phyloP scores from a whole-genome alignment of 164 flowering plant genomes.

The Euptelea pleiosperma region DNA sequence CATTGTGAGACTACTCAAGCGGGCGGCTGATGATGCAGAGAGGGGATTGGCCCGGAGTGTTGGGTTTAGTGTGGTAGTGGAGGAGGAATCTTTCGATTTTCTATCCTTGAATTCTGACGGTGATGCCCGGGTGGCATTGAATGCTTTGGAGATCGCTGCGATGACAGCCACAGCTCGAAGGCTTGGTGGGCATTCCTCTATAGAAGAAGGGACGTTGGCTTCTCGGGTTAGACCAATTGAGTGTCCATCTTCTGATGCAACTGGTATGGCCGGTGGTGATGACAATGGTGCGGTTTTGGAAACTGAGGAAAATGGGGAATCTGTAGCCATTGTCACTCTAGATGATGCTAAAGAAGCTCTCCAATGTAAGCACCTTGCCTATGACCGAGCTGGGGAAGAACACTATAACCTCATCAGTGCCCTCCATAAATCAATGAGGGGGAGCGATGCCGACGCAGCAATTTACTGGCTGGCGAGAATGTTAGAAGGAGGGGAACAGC shows the following conservation, averaged over 20 bases:
- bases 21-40: constrained; percentile 44
- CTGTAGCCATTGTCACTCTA: constrained; percentile 25
- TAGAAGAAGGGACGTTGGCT: neutral
- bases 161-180: constrained; percentile 50
- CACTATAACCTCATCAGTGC: constrained; percentile 87
- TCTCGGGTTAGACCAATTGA: neutral
- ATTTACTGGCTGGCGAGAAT: constrained; percentile 89
- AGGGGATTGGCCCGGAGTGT: constrained; percentile 49
- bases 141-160: constrained; percentile 70
- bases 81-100: constrained; percentile 45
- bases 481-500: constrained; percentile 90
- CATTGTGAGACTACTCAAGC: constrained; percentile 32
- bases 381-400: constrained; percentile 77
- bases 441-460: constrained; percentile 74
- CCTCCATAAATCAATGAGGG: constrained; percentile 86
- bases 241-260: neutral
- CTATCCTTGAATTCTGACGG: constrained; percentile 66
- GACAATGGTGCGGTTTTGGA: neutral
- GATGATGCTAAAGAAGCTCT: constrained; percentile 75
- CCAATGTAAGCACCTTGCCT: constrained; percentile 72
- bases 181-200: neutral
- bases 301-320: constrained; percentile 5
- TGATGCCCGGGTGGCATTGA: constrained; percentile 87
- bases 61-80: constrained; percentile 26
- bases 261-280: neutral